Percentiles rank a stretch among this genome's conserved stretches.
These are phyloP conservation scores for Pueraria montana DNA, from an alignment of 306 rosid genomes.

Conservation along the genomic window DNA sequence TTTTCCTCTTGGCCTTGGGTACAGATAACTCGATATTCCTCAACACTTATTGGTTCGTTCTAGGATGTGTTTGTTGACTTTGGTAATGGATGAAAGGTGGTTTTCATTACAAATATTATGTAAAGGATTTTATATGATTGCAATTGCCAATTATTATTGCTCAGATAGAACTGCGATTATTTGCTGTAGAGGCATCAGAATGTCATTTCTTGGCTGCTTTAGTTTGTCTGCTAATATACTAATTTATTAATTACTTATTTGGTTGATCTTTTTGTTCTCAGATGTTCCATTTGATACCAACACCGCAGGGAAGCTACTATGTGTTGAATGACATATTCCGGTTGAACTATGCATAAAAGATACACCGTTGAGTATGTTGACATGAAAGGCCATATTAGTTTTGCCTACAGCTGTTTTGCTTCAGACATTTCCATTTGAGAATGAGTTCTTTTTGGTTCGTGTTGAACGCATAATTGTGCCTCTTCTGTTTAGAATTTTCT, in stretches of 20 bases:
- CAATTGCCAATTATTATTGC: slow-evolving; percentile 2
- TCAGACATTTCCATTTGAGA: slow-evolving; percentile 51
- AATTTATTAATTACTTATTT: not conserved
- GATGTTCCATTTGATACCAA: slow-evolving; percentile 99
- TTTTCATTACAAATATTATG: too few species aligned
- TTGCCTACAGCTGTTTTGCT: slow-evolving; percentile 51
- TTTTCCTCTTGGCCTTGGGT: not conserved
- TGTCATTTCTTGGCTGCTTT: slow-evolving; percentile 2
- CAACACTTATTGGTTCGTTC: not conserved
- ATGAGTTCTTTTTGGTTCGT: slow-evolving; percentile 52
- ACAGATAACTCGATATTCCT: not conserved
- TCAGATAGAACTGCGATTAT: not conserved
- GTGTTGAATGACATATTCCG: slow-evolving; percentile 96
- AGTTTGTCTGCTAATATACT: not conserved
- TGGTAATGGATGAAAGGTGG: too few species aligned
- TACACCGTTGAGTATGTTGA: slow-evolving; percentile 2
- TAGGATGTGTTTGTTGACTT: not conserved
- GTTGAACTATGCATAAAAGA: slow-evolving; percentile 91
- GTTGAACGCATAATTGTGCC: slow-evolving; percentile 50
- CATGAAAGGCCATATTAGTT: slow-evolving; percentile 37
- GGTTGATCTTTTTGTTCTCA: slow-evolving; percentile 49
- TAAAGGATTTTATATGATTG: slow-evolving; percentile 4
- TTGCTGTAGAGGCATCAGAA: not conserved
- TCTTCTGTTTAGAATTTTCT: slow-evolving; percentile 43
- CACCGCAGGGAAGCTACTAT: slow-evolving; percentile 86